Conservation (phyloP, 495 filamentous ascomycete genomes). For the Aspergillus coremiiformis region DNA sequence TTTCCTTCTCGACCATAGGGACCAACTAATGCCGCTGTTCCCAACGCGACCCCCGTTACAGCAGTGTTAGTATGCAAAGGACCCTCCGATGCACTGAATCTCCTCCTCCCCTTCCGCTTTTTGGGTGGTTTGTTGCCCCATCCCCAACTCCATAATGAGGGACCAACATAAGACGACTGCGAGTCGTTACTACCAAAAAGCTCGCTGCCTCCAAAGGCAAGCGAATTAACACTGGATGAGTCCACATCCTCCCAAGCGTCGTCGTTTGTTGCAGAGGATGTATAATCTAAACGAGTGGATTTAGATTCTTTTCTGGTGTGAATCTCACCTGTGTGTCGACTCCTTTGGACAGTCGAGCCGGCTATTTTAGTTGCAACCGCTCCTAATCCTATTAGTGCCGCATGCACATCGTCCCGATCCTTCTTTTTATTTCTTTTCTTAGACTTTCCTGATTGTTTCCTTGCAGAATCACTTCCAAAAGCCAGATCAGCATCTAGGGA, state of each 20-base stretch:
- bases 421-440: conserved; percentile 28
- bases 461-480: conserved; percentile 35
- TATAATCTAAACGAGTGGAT: conserved; percentile 21
- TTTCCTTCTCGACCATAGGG: conserved; percentile 15
- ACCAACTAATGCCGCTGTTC: conserved; percentile 29
- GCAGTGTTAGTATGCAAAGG: conserved; percentile 17
- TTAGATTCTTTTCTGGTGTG: conserved; percentile 36
- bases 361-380: conserved; percentile 51
- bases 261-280: conserved; percentile 34
- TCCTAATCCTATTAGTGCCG: conserved; percentile 48
- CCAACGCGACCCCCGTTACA: conserved; percentile 24
- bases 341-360: conserved; percentile 26
- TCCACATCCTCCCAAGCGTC: conserved; percentile 58
- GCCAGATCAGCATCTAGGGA: conserved; percentile 50
- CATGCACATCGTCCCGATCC: conserved; percentile 44
- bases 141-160: conserved; percentile 51
- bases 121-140: conserved; percentile 47
- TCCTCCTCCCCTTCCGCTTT: conserved; percentile 33
- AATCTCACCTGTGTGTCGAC: conserved; percentile 32
- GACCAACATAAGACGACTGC: conserved; percentile 44
- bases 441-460: conserved; percentile 25
- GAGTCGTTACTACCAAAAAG: conserved; percentile 39
- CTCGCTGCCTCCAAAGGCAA: conserved; percentile 48
- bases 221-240: conserved; percentile 46
- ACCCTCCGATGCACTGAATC: conserved; percentile 13